Evolutionary conservation across 73 alveolate genomes (phyloP).

Genomic region (Paramecium sexaurelia): DNA sequence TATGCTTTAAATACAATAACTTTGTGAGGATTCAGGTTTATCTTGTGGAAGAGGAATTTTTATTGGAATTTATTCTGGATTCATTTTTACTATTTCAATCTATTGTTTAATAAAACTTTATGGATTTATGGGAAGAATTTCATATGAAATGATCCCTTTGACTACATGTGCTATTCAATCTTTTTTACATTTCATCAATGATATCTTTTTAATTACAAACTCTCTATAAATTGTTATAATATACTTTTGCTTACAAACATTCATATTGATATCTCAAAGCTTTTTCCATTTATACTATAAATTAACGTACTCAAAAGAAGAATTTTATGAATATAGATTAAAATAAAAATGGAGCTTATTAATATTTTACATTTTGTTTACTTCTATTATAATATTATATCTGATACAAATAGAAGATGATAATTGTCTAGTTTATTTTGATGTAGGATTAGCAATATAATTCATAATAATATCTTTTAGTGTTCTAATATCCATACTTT

Average conservation of each 20-base stretch:
- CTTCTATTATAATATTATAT: not conserved
- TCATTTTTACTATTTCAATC: not conserved
- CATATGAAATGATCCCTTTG: constrained; percentile 18
- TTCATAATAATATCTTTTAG: not conserved
- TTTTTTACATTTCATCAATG: constrained; percentile 9
- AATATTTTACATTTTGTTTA: not conserved
- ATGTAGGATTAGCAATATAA: not conserved
- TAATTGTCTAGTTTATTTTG: not conserved
- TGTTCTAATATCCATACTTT: not conserved
- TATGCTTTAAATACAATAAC: not conserved
- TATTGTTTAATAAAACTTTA: constrained; percentile 42
- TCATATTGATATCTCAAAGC: constrained; percentile 27
- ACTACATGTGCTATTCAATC: constrained; percentile 45
- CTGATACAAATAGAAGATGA: not conserved
- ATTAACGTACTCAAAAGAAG: not conserved
- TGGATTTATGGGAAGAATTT: constrained; percentile 15
- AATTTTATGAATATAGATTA: not conserved
- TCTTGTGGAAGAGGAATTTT: constrained; percentile 39
- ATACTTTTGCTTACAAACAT: constrained; percentile 28
- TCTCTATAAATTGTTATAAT: not conserved
- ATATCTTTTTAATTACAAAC: not conserved
- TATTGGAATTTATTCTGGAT: not conserved
- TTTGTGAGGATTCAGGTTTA: not conserved
- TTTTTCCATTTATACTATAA: constrained; percentile 24
- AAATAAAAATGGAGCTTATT: not conserved